Base-by-base conservation (phyloP, 2,329 filamentous ascomycete genomes). In the Aspergillus tanneri region DNA sequence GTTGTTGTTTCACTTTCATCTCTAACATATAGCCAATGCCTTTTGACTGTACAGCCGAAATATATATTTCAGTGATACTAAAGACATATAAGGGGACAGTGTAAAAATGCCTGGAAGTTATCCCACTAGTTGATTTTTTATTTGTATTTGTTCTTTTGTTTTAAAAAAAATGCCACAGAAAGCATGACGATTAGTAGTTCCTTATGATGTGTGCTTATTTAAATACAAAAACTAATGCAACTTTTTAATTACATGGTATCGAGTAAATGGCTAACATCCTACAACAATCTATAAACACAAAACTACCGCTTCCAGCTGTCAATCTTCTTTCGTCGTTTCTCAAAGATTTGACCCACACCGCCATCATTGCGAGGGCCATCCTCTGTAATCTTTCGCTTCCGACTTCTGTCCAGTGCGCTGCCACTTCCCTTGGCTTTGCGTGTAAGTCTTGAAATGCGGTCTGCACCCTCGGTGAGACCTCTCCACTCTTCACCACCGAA, bases 401-500 rank as follows among this genome's bases (percentile, higher is more conserved):
- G 80, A 67, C 90, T 95, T 78, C 86, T 91, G 64, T 95, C 91
- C 57, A 89, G 64, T 0, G 81, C 80, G 56, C 78, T 73, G 40
- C 77, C 67, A 56, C 77, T 75, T 27, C 77, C 75, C 51, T 77
- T 77, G 68, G 84, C 88, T 64, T 82, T 81, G 69, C 83, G 83
- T 5, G 91, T 96, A 63, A 96, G 75, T 53, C 85, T 79, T 59
- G 90, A 86, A 69, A 96, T 96, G 36, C 92, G 80, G 71, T 96
- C 89, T 43, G 91, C 82, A 6, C 90, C 90, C 66, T 91, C 86
- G 47, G 88, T 89, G 36, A 99, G 75, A 21, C 87, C 85, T 55
- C 86, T 82, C 89, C 90, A 97, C 66, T 97, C 93, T 72, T 97
- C 93, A 43, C 93, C 93, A 53, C 92, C 92, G 72, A 88, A 96